These are phyloP conservation scores for Tuber indicum DNA, from an alignment of 495 filamentous ascomycete genomes.

Conservation along the genomic window DNA sequence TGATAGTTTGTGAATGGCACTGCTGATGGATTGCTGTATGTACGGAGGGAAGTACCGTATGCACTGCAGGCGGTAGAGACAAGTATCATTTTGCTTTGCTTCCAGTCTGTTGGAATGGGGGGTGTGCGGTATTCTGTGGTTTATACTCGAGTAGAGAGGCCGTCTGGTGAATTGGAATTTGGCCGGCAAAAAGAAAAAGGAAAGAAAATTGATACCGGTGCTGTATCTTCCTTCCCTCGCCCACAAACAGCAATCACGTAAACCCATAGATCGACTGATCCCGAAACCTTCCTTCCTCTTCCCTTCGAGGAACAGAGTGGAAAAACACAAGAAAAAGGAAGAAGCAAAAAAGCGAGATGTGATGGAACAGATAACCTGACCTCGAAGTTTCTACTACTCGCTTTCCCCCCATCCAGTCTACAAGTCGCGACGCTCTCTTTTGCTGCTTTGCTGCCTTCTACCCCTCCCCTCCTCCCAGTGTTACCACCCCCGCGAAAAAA, in stretches of 20 bases:
- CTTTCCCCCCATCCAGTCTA: not conserved
- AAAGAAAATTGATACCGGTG: constrained; percentile 4
- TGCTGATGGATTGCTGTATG: not conserved
- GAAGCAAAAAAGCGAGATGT: not conserved
- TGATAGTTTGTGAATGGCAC: not conserved
- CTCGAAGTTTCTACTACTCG: not conserved
- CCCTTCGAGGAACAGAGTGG: not conserved
- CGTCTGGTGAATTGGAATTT: not conserved
- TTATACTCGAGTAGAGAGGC: constrained; percentile 1
- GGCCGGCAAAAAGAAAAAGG: not conserved
- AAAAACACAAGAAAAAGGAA: not conserved
- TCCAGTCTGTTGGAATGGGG: not conserved
- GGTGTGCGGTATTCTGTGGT: constrained; percentile 2
- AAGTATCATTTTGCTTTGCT: not conserved
- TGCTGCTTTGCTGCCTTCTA: not conserved
- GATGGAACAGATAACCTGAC: not conserved
- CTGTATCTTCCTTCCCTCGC: not conserved
- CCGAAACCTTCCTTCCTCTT: constrained; percentile 12
- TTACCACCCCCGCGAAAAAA: not conserved
- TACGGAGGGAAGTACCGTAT: not conserved
- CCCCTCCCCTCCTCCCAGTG: not conserved
- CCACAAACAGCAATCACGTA: not conserved
- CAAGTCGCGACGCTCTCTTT: not conserved
- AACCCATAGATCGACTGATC: constrained; percentile 28
- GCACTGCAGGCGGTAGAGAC: not conserved